Evolutionary conservation across 139 green algal genomes (phyloP).

Genomic region (Monoraphidium neglectum): DNA sequence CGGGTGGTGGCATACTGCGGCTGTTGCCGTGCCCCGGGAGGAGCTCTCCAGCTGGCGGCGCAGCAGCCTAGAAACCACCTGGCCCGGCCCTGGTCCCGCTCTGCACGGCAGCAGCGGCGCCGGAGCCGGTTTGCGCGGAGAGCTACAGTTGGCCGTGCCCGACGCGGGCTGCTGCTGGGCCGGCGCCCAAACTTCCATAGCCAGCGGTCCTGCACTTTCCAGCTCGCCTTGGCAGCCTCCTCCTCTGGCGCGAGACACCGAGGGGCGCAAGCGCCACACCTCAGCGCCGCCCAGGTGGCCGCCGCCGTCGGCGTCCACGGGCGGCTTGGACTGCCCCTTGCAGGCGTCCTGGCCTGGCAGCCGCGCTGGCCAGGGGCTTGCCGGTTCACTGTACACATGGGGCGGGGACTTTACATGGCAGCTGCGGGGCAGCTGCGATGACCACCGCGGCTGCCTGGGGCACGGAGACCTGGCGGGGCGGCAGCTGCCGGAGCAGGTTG

Average conservation of each 20-base stretch:
- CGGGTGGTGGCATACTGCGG: constrained; percentile 93
- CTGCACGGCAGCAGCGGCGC: neutral
- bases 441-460: constrained; percentile 78
- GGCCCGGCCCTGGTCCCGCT: neutral
- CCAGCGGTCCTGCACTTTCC: too few species aligned
- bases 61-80: neutral
- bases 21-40: constrained; percentile 45
- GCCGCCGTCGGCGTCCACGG: too few species aligned
- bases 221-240: too few species aligned
- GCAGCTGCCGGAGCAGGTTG: constrained; percentile 57
- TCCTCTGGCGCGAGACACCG: too few species aligned
- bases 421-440: constrained; percentile 44
- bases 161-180: too few species aligned
- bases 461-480: constrained; percentile 56
- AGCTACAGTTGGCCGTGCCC: too few species aligned
- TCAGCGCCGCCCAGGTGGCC: too few species aligned
- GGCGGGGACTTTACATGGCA: constrained; percentile 65
- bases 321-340: too few species aligned
- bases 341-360: neutral
- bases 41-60: neutral
- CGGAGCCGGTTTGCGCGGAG: too few species aligned
- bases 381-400: constrained; percentile 79
- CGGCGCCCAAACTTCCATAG: too few species aligned
- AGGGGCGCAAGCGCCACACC: too few species aligned
- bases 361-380: neutral